Percentiles rank a stretch among this genome's conserved stretches.
These are phyloP conservation scores for Stachybotrys elegans DNA, from an alignment of 2,329 filamentous ascomycete genomes.

Conservation along the genomic window DNA sequence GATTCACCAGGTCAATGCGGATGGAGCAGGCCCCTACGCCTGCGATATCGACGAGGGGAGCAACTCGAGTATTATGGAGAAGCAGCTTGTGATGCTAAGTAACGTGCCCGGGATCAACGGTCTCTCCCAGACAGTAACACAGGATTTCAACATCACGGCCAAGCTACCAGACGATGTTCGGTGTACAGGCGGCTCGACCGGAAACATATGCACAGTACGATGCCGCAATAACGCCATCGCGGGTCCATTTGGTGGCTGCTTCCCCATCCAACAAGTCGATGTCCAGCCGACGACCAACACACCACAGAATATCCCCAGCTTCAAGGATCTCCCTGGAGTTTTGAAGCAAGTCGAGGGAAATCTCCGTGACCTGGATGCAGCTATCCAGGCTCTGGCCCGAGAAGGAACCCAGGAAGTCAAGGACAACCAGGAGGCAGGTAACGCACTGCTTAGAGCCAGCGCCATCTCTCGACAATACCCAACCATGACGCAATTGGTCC, in stretches of 20 bases:
- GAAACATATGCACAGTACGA: slow-evolving; percentile 53
- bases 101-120: slow-evolving; percentile 56
- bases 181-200: slow-evolving; percentile 50
- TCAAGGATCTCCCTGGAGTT: slow-evolving; percentile 38
- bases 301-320: slow-evolving; percentile 39
- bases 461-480: too few species aligned
- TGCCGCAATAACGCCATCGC: slow-evolving; percentile 54
- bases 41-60: slow-evolving; percentile 48
- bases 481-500: too few species aligned
- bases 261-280: slow-evolving; percentile 52
- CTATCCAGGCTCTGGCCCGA: slow-evolving; percentile 34
- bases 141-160: slow-evolving; percentile 53
- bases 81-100: slow-evolving; percentile 24
- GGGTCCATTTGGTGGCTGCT: slow-evolving; percentile 54
- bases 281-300: slow-evolving; percentile 33
- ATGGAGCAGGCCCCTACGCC: slow-evolving; percentile 56
- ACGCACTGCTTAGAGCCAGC: slow-evolving; percentile 24
- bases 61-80: slow-evolving; percentile 24
- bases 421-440: slow-evolving; percentile 32
- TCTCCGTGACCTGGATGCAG: slow-evolving; percentile 39
- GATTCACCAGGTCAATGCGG: slow-evolving; percentile 62
- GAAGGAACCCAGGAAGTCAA: slow-evolving; percentile 21
- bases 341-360: slow-evolving; percentile 45
- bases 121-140: slow-evolving; percentile 49
- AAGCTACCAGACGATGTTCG: slow-evolving; percentile 43